A percentile compares a stretch with the other conserved stretches of the same genome.
Conservation (phyloP, 2,329 filamentous ascomycete species). For the Ophiostoma perfectum region DNA sequence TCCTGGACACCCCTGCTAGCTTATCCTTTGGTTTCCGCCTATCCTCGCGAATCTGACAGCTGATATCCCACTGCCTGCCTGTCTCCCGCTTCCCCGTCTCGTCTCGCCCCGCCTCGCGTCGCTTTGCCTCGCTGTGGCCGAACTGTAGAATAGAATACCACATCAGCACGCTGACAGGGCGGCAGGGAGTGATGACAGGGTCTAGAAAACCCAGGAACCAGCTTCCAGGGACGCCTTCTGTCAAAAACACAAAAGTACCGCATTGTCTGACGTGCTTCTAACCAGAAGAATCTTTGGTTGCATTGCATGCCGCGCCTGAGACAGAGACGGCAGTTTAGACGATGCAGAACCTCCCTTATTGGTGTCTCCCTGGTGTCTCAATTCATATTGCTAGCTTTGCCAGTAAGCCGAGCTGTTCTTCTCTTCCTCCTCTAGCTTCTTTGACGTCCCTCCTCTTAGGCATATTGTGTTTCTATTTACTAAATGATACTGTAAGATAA, state of each 20-base stretch:
- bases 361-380: no score
- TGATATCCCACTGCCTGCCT: background rate
- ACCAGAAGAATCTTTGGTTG: background rate
- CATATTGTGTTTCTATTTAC: no score
- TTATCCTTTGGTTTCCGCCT: slow-evolving; percentile 2
- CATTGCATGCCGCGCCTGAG: slow-evolving; percentile 3
- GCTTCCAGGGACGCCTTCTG: background rate
- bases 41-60: slow-evolving; percentile 9
- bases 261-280: background rate
- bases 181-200: no score
- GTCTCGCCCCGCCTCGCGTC: background rate
- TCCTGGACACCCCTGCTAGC: background rate
- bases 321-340: background rate
- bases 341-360: background rate
- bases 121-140: background rate
- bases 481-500: no score
- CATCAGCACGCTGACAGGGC: no score
- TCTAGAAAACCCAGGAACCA: background rate
- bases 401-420: no score
- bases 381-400: no score
- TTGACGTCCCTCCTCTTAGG: no score
- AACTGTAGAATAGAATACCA: no score
- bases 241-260: background rate
- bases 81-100: background rate
- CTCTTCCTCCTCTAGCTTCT: no score